Percentiles rank a stretch among this genome's conserved stretches.
Evolutionary conservation across 106 monocot species (phyloP).

Genomic region (Dendrobium catenatum): DNA sequence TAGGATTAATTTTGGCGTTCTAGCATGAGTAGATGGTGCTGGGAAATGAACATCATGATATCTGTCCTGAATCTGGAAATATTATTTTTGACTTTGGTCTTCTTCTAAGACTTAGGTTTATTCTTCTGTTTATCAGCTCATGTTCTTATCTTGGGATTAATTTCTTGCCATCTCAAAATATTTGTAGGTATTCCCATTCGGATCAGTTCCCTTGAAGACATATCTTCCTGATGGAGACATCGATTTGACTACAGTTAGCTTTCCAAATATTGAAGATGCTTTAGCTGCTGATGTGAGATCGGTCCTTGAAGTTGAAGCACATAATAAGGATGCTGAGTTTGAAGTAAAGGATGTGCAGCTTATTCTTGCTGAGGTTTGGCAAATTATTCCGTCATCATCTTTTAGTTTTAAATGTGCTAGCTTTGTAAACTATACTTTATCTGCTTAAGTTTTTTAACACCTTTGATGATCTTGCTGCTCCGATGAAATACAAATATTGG

Average conservation of each 20-base stretch:
- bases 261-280: slow-evolving; percentile 38
- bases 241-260: slow-evolving; percentile 63
- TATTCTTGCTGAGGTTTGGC: slow-evolving; percentile 78
- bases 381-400: background rate
- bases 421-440: too few relatives aligned
- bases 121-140: background rate
- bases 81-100: too few relatives aligned
- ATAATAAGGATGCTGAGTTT: slow-evolving; percentile 51
- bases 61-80: too few relatives aligned
- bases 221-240: slow-evolving; percentile 99
- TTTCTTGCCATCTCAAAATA: background rate
- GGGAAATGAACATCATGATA: too few relatives aligned
- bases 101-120: background rate
- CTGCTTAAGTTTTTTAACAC: too few relatives aligned
- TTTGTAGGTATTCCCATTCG: slow-evolving; percentile 74
- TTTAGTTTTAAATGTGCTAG: too few relatives aligned
- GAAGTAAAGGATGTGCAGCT: slow-evolving; percentile 90
- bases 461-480: too few relatives aligned
- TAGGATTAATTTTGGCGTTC: too few relatives aligned
- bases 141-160: background rate
- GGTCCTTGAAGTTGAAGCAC: slow-evolving; percentile 56
- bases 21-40: too few relatives aligned
- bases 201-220: slow-evolving; percentile 92
- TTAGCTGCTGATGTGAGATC: slow-evolving; percentile 40
- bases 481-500: too few relatives aligned